Percentiles rank a stretch among this genome's conserved stretches.
Evolutionary conservation across 768 basidiomycete species (phyloP).

Genomic region (Hysterangium stoloniferum): DNA sequence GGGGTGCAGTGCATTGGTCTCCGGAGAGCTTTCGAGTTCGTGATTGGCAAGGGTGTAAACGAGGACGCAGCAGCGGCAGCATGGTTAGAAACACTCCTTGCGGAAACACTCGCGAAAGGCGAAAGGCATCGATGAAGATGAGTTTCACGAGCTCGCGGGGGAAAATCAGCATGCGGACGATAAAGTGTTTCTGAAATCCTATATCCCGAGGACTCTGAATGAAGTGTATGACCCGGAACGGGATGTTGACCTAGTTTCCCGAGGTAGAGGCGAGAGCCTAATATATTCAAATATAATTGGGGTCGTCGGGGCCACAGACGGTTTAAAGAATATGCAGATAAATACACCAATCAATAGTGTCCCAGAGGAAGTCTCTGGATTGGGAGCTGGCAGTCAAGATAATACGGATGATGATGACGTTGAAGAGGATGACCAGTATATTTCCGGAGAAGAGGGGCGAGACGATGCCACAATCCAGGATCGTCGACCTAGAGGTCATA

Average conservation of each 20-base stretch:
- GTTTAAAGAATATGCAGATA: slow-evolving; percentile 15
- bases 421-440: slow-evolving; percentile 29
- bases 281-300: slow-evolving; percentile 90
- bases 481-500: no score
- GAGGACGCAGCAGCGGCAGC: slow-evolving; percentile 28
- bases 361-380: no score
- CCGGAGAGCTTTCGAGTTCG: slow-evolving; percentile 79
- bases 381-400: no score
- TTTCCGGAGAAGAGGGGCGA: slow-evolving; percentile 29
- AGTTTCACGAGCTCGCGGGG: no score
- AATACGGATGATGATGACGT: slow-evolving; percentile 28
- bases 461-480: no score
- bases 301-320: slow-evolving; percentile 39
- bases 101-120: slow-evolving; percentile 12
- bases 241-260: slow-evolving; percentile 67
- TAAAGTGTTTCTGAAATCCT: slow-evolving; percentile 80
- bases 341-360: no score
- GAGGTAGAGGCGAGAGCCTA: slow-evolving; percentile 62
- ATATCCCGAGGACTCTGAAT: slow-evolving; percentile 87
- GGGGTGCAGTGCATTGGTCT: slow-evolving; percentile 75
- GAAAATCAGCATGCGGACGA: slow-evolving; percentile 59
- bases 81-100: slow-evolving; percentile 39
- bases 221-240: slow-evolving; percentile 94
- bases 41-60: slow-evolving; percentile 48
- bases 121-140: slow-evolving; percentile 17